Evolutionary conservation across 2,329 filamentous ascomycete species (phyloP).

Genomic region (Teratosphaeria epicoccoides): DNA sequence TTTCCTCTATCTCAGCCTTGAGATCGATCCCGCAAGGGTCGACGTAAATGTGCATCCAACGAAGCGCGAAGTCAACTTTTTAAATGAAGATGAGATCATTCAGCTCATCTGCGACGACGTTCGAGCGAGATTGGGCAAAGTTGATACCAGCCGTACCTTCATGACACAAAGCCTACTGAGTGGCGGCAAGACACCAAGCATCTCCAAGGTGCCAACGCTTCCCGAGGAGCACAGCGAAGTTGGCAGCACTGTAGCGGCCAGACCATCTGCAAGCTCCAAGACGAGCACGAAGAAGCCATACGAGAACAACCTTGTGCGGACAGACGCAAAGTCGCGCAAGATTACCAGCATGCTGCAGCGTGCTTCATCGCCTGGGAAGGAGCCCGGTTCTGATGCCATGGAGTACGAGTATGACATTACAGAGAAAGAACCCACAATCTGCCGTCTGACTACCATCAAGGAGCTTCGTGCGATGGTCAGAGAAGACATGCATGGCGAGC

Average conservation of each 20-base stretch:
- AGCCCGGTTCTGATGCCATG: constrained; percentile 37
- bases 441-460: constrained; percentile 74
- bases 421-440: constrained; percentile 58
- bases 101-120: constrained; percentile 75
- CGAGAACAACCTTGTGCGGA: constrained; percentile 82
- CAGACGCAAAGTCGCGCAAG: constrained; percentile 78
- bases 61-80: constrained; percentile 90
- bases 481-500: constrained; percentile 67
- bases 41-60: constrained; percentile 98
- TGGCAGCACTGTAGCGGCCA: constrained; percentile 19
- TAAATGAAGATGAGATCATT: constrained; percentile 95
- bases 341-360: constrained; percentile 83
- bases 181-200: constrained; percentile 42
- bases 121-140: constrained; percentile 64
- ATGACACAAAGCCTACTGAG: constrained; percentile 84
- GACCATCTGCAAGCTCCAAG: constrained; percentile 3
- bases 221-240: constrained; percentile 21
- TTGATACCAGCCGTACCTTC: constrained; percentile 90
- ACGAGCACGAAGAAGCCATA: constrained; percentile 46
- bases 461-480: constrained; percentile 72
- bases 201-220: constrained; percentile 28
- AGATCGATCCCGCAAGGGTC: constrained; percentile 83
- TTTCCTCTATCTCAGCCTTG: constrained; percentile 82
- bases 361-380: constrained; percentile 28
- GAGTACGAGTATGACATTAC: constrained; percentile 55